A percentile compares a stretch with the other conserved stretches of the same genome.
These are phyloP conservation scores for Ogataea pilisensis DNA, from an alignment of 805 yeast genomes.

Conservation along the genomic window DNA sequence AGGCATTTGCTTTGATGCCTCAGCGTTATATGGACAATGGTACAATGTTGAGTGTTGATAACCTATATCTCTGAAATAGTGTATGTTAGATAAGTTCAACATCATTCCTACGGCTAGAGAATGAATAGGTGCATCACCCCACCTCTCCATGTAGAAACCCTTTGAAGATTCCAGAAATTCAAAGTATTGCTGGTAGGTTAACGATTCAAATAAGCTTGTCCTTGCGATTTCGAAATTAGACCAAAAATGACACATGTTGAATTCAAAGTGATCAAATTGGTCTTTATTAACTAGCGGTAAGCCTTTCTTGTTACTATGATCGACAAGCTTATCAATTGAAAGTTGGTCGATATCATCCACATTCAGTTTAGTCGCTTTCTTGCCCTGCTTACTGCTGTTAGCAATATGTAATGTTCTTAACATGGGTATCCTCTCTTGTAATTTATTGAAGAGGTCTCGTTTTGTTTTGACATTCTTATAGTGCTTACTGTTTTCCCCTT, in stretches of 20 bases:
- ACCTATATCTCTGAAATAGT: constrained; percentile 91
- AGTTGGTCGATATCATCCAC: constrained; percentile 25
- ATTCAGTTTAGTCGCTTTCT: constrained; percentile 1
- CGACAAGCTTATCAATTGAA: constrained; percentile 36
- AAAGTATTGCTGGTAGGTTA: constrained; percentile 63
- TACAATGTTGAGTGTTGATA: constrained; percentile 75
- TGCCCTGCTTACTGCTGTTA: constrained; percentile 4
- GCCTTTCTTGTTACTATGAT: constrained; percentile 32
- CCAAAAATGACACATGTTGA: constrained; percentile 87
- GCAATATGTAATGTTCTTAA: constrained; percentile 18
- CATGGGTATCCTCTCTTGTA: constrained; percentile 26
- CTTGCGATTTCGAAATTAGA: constrained; percentile 90
- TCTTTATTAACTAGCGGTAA: constrained; percentile 42
- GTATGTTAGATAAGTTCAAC: constrained; percentile 64
- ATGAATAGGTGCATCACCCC: constrained; percentile 98
- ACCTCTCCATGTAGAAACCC: constrained; percentile 86
- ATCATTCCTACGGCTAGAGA: constrained; percentile 80
- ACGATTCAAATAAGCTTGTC: constrained; percentile 66
- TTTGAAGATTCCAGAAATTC: constrained; percentile 63
- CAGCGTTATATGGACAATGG: constrained; percentile 78
- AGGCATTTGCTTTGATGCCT: constrained; percentile 39
- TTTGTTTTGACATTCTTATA: constrained; percentile 23
- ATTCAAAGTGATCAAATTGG: constrained; percentile 60
- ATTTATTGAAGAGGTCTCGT: constrained; percentile 24
- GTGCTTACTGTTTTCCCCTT: constrained; percentile 29